Percentiles rank a stretch among this genome's conserved stretches.
phyloP scores from a whole-genome alignment of 2,329 filamentous ascomycete species.

The Talaromyces rugulosus region DNA sequence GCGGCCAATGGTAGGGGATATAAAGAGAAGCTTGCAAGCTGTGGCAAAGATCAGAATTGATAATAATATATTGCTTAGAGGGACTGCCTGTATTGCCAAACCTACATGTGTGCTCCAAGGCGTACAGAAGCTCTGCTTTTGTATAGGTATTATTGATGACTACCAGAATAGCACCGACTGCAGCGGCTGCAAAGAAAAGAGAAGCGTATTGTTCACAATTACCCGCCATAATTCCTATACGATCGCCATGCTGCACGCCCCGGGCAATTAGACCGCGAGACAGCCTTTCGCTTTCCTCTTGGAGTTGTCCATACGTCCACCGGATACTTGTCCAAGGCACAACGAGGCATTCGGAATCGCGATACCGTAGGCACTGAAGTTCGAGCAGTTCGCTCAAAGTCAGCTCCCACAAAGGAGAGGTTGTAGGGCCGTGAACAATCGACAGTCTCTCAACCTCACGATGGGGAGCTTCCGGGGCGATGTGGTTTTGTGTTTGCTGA shows the following conservation, averaged over 20 bases:
- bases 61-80: neutral
- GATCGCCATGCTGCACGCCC: constrained; percentile 64
- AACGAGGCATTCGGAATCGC: constrained; percentile 63
- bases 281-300: constrained; percentile 57
- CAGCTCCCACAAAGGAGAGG: constrained; percentile 66
- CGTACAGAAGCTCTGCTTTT: constrained; percentile 66
- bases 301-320: constrained; percentile 66
- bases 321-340: constrained; percentile 72
- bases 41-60: neutral
- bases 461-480: constrained; percentile 26
- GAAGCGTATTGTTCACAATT: constrained; percentile 58
- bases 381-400: constrained; percentile 70
- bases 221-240: constrained; percentile 69
- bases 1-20: constrained; percentile 63
- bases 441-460: constrained; percentile 34
- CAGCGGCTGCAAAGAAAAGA: constrained; percentile 68
- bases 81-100: constrained; percentile 1
- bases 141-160: constrained; percentile 83
- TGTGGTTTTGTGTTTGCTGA: constrained; percentile 19
- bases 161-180: constrained; percentile 64
- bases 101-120: constrained; percentile 64
- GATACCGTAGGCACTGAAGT: constrained; percentile 63
- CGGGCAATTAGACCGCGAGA: constrained; percentile 64
- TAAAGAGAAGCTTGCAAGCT: constrained; percentile 72
- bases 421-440: constrained; percentile 63